Base-by-base conservation (phyloP, 2,329 filamentous ascomycete species). In the Neopestalotiopsis sp. region DNA sequence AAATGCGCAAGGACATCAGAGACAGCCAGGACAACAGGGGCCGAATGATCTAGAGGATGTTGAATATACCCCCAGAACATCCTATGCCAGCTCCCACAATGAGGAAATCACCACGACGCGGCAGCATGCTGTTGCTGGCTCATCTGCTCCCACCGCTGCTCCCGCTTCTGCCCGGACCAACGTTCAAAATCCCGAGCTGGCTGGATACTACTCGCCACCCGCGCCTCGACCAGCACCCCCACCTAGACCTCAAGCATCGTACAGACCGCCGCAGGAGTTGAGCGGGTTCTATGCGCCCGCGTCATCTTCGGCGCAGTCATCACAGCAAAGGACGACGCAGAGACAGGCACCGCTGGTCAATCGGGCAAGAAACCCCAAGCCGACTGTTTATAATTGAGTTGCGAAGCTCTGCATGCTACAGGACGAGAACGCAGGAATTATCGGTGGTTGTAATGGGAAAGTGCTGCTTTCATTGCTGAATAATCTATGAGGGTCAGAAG, bases 121-220 rank as follows among this genome's bases (percentile, higher is more conserved):
- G 3, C 59, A 30, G 17, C n/a, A 34, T 14, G 32, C 59, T 13
- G 20, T 5, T 17, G 59, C 45, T 10, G 45, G 45, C 45, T 14
- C 17, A 3, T 53, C 42, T 5, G 42, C 42, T 49, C 42, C 42
- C 14, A 49, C 62, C n/a, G 49, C 61, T 17, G 42, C 38, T 28
- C 12, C 62, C 24, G 24, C 66, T 24, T 5, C 68, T 6, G 5
- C 65, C 12, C 59, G 17, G 10, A 40, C 56, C 13, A 67, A 63
- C 20, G 57, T 71, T 24, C 58, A 67, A 20, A 73, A 73, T 32
- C 71, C 71, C 17, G 73, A 75, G 62, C 40, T 74, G n/a, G 66
- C 70, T 59, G 74, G 74, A 3, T 75, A 74, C 64, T 75, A 75
- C 66, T 71, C 74, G 30, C 74, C 74, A 7, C 49, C 69, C 3